Evolutionary conservation across 148 eudicot genomes (phyloP), one percentile per base, ranked within the genome.

Genomic region (Dysphania ambrosioides): DNA sequence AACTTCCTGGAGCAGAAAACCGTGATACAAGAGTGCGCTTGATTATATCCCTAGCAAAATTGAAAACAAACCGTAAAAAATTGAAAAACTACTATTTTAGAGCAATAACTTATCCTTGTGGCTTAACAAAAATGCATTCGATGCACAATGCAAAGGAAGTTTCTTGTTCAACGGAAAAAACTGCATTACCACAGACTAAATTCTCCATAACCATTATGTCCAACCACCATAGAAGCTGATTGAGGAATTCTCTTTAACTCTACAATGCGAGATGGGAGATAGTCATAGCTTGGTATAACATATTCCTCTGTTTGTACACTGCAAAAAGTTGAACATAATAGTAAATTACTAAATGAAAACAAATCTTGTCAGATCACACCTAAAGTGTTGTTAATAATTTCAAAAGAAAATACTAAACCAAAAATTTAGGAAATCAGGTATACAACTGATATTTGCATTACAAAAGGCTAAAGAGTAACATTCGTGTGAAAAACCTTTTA

Each of bases 141-240:
- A 75, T 49, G 42, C 30, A 58, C n/a, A n/a, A 29, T 1, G 18
- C 19, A 40, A 64, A 6, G 49, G 49, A 56, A 49, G 29, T 34
- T 51, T 65, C 0, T 63, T 40, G 38, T 44, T 11, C 19, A 27
- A 29, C 30, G n/a, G n/a, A 30, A 77, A 66, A 75, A 71, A 67
- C 19, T 69, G 76, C 87, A 78, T n/a, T 90, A 95, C 97, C 98
- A 95, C 56, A 95, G 68, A 80, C 88, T 82, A 70, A 95, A 95
- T 55, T 90, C 92, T 70, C 97, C 98, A 77, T 83, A 86, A 65
- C 97, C 97, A 79, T 92, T 92, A 77, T 95, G 96, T 68, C 98
- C 97, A 79, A 95, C 61, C 61, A 95, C 82, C 75, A 92, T 80
- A 65, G 79, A 65, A 69, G 84, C 68, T 44, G 78, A 80, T 34